Evolutionary conservation across 805 yeast species (phyloP), one percentile per base, ranked within the genome.

Genomic region (Alloascoidea hylecoeti): DNA sequence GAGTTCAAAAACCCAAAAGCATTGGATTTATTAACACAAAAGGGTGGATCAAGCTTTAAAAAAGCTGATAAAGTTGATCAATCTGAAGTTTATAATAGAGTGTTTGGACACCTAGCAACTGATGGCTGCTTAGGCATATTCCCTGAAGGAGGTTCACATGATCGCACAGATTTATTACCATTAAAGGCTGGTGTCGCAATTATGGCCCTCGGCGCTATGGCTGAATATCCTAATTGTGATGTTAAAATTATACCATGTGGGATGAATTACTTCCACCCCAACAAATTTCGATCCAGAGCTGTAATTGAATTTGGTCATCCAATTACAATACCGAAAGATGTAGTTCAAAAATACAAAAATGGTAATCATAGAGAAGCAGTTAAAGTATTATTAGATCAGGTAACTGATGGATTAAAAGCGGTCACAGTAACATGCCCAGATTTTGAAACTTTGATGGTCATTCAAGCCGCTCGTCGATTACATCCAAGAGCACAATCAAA

Each of bases 61-160:
- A 60, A 70, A 30, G 98, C 96, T 1, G 77, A 70, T 41, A 82
- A 81, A 49, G 80, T 92, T 40, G 86, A 92, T 57, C 96, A 92
- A 57, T 70, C 83, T 14, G 64, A 66, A 35, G 95, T 92, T 39
- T 92, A 85, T 57, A 72, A 80, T 39, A 68, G 70, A 44, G 97
- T 92, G 2, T 92, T 88, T 55, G 73, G 78, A 37, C 95, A 85
- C 55, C 66, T 92, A 44, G 70, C 83, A 15, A 68, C 73, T 42
- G 86, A 92, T 33, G 74, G 82, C 40, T 83, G 94, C 44, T 60
- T 92, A 27, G 97, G 97, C 6, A 83, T 92, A 35, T 92, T 86
- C 61, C 96, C 98, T 5, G 98, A 92, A 63, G 98, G 98, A 42
- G 98, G 98, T 1, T 85, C 96, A 9, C 98, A 89, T 51, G 98